Percentiles rank a stretch among this genome's conserved stretches.
Evolutionary conservation across 345 rosid species (phyloP).

Genomic region (Firmiana major): DNA sequence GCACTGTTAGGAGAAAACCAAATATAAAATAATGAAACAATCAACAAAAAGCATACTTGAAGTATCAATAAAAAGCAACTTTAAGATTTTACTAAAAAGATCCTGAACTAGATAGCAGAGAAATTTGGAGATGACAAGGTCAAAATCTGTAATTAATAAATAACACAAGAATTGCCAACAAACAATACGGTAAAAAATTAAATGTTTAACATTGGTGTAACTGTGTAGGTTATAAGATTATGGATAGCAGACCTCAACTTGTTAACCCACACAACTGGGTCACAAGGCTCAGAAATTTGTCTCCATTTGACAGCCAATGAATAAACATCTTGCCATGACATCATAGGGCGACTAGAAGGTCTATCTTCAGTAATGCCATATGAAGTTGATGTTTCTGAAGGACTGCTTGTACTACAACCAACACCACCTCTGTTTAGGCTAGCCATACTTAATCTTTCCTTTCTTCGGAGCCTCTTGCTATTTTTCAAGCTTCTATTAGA

Average conservation of each 20-base stretch:
- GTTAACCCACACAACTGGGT: constrained; percentile 97
- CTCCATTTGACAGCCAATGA: constrained; percentile 91
- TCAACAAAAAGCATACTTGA: background rate
- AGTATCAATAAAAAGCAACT: background rate
- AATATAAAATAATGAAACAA: constrained; percentile 1
- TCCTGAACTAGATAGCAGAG: background rate
- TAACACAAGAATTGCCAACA: background rate
- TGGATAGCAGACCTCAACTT: constrained; percentile 58
- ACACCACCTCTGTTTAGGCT: constrained; percentile 97
- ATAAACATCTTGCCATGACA: constrained; percentile 88
- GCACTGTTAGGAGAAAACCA: background rate
- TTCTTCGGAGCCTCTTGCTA: constrained; percentile 71
- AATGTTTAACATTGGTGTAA: constrained; percentile 10
- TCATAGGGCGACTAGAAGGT: constrained; percentile 47
- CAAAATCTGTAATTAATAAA: background rate
- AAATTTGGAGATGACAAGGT: background rate
- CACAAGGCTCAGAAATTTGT: constrained; percentile 98
- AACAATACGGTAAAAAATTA: background rate
- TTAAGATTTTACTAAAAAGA: background rate
- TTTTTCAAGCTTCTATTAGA: constrained; percentile 51
- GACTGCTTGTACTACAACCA: constrained; percentile 85
- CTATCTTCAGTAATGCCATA: constrained; percentile 63
- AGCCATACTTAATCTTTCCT: constrained; percentile 55
- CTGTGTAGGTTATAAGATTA: background rate
- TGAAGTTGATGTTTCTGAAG: constrained; percentile 60